These are phyloP conservation scores for Coemansia sp. DNA, from an alignment of 192 early-diverging fungal genomes.

Conservation along the genomic window DNA sequence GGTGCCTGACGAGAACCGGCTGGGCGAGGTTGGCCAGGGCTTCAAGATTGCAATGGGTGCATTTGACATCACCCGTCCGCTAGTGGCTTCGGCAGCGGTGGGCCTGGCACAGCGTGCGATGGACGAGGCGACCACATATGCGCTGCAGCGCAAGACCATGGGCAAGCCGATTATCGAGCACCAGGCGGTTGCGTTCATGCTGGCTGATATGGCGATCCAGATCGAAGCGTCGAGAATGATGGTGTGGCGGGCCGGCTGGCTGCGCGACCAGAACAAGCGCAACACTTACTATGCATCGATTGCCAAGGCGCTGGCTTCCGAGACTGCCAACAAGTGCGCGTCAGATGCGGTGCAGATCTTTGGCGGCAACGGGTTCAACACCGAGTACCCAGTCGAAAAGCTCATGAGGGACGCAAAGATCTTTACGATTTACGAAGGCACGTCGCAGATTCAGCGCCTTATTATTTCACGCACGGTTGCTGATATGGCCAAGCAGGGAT, in stretches of 20 bases:
- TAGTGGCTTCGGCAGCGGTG: slow-evolving; percentile 85
- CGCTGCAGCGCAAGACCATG: slow-evolving; percentile 94
- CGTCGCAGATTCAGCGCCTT: slow-evolving; percentile 91
- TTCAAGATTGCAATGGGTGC: slow-evolving; percentile 98
- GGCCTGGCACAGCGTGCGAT: slow-evolving; percentile 90
- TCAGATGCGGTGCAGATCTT: slow-evolving; percentile 95
- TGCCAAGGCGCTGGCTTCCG: slow-evolving; percentile 86
- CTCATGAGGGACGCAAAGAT: slow-evolving; percentile 92
- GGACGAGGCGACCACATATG: slow-evolving; percentile 88
- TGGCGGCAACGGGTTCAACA: slow-evolving; percentile 86
- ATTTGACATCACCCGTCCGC: slow-evolving; percentile 90
- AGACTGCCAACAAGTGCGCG: slow-evolving; percentile 77
- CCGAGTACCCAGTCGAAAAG: slow-evolving; percentile 95
- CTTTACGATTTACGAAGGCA: slow-evolving; percentile 97
- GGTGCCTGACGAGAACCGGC: slow-evolving; percentile 74
- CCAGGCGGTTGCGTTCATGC: slow-evolving; percentile 91
- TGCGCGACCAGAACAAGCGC: slow-evolving; percentile 79
- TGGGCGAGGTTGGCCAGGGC: slow-evolving; percentile 76
- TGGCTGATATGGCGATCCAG: slow-evolving; percentile 96
- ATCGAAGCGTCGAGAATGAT: slow-evolving; percentile 84
- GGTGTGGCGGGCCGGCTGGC: slow-evolving; percentile 82
- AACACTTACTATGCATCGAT: slow-evolving; percentile 96
- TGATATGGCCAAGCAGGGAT: slow-evolving; percentile 52
- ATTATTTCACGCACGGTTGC: slow-evolving; percentile 84
- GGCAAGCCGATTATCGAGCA: slow-evolving; percentile 86